Percentiles rank a stretch among this genome's conserved stretches.
These are phyloP conservation scores for Nothomitra cinnamomea DNA, from an alignment of 2,329 filamentous ascomycete genomes.

Conservation along the genomic window DNA sequence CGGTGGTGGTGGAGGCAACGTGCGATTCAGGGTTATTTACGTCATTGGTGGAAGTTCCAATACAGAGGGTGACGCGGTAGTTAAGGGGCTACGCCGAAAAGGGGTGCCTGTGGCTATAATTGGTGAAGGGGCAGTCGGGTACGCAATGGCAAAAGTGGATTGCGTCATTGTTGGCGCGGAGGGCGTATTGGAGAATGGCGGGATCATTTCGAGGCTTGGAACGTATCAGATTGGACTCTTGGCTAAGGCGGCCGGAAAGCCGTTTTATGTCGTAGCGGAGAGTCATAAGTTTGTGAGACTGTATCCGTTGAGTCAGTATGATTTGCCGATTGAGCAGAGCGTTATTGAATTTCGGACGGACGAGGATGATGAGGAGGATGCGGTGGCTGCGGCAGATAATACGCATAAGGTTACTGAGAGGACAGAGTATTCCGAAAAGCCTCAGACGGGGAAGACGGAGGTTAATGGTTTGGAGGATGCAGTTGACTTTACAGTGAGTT, in stretches of 20 bases:
- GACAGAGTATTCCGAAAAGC: constrained; percentile 6
- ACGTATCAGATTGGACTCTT: constrained; percentile 73
- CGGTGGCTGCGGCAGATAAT: constrained; percentile 7
- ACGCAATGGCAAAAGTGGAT: constrained; percentile 59
- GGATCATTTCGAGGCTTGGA: constrained; percentile 76
- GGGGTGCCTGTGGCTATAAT: constrained; percentile 76
- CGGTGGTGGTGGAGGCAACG: constrained; percentile 27
- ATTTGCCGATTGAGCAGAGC: constrained; percentile 63
- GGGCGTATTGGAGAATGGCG: constrained; percentile 85
- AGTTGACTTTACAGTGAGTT: constrained; percentile 53
- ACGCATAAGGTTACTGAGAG: constrained; percentile 4
- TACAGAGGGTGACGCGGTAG: constrained; percentile 52
- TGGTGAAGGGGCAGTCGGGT: constrained; percentile 56
- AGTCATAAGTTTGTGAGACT: constrained; percentile 92
- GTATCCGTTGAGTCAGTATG: constrained; percentile 66
- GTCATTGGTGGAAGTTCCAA: constrained; percentile 27
- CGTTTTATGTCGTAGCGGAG: constrained; percentile 83
- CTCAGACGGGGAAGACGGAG: constrained; percentile 8
- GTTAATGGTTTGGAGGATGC: constrained; percentile 26
- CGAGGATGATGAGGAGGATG: constrained; percentile 13
- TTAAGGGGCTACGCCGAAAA: constrained; percentile 50
- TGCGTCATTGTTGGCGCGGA: constrained; percentile 53
- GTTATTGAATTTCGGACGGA: constrained; percentile 55
- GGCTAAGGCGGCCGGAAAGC: constrained; percentile 53
- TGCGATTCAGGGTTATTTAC: constrained; percentile 73